Evolutionary conservation across 768 basidiomycete species (phyloP), one percentile per base, ranked within the genome.

Genomic region (Termitomyces sp.): DNA sequence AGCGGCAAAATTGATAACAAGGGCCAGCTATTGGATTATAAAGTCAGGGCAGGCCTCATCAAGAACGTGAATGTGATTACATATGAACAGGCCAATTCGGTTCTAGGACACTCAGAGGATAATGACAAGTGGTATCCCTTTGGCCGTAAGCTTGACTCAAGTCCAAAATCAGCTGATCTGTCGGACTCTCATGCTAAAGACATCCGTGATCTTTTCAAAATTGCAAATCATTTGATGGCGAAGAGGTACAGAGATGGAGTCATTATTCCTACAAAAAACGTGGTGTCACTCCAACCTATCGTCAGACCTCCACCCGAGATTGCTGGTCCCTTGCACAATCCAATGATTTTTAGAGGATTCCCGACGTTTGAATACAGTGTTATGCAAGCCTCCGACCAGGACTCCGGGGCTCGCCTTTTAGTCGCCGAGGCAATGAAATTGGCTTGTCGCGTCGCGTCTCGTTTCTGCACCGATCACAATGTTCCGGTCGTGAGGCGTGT

Each of bases 371-470:
- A 61, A 5, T 90, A 87, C 66, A 60, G 58, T 1, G 79, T 89
- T 2, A 57, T 42, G 0, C 55, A 65, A 2, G 47, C 60, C 18
- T 62, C 63, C 8, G 61, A 62, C 16, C 3, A 54, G 3, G 74
- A 74, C 18, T 36, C 42, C 1, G 83, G 85, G 26, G 62, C 88
- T 18, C 79, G 81, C 42, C 63, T 68, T 48, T 65, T 92, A 53
- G 84, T 99, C 12, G 76, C 86, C 0, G 94, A 97, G 70, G 76
- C 80, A 64, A 94, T 94, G 87, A 89, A 93, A 65, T 66, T 87
- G 18, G 93, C 92, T 0, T 86, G 84, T 49, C 83, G 87, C 2
- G 76, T 86, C 0, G 87, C 89, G 1, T 95, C 94, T 28, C 76
- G 73, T 41, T 94, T 91, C 73, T 83, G 82, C 56, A 60, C 67